Percentiles rank a stretch among this genome's conserved stretches.
phyloP scores from a whole-genome alignment of 495 filamentous ascomycete genomes.

The Lepraria neglecta region DNA sequence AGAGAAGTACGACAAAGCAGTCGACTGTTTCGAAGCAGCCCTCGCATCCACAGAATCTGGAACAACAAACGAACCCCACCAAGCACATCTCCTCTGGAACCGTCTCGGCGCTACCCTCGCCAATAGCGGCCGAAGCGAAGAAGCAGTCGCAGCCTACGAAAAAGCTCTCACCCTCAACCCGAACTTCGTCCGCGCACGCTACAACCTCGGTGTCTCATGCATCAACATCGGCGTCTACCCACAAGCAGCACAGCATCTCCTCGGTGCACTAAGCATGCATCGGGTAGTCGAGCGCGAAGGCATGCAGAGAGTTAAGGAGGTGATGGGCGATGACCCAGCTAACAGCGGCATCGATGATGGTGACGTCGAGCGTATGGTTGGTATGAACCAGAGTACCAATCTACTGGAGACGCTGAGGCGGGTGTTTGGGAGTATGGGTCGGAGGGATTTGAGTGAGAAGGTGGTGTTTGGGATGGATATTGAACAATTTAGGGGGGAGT shows the following conservation, averaged over 20 bases:
- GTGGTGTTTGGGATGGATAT: conserved; percentile 87
- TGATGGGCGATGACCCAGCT: conserved; percentile 53
- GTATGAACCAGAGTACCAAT: conserved; percentile 93
- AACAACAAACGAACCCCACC: conserved; percentile 62
- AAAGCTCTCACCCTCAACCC: conserved; percentile 79
- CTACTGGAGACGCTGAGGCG: conserved; percentile 85
- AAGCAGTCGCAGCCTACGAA: conserved; percentile 95
- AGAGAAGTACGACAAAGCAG: conserved; percentile 96
- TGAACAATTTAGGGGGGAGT: conserved; percentile 75
- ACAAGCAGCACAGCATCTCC: conserved; percentile 89
- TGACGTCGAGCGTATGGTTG: conserved; percentile 71
- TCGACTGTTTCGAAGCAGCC: conserved; percentile 94
- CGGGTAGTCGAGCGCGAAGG: conserved; percentile 84
- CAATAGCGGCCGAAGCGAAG: conserved; percentile 85
- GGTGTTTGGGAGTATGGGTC: conserved; percentile 90
- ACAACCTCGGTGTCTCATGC: conserved; percentile 92
- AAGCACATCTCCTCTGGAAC: conserved; percentile 95
- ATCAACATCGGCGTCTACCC: conserved; percentile 96
- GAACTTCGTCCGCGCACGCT: conserved; percentile 93
- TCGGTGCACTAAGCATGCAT: conserved; percentile 94
- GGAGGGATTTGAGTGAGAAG: conserved; percentile 78
- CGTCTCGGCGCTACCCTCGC: conserved; percentile 92
- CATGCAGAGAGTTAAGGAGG: conserved; percentile 71
- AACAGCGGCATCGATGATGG: conserved; percentile 45
- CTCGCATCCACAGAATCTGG: conserved; percentile 76